These are phyloP conservation scores for Coprinopsis strossmayeri DNA, from an alignment of 768 basidiomycete species.

Conservation along the genomic window DNA sequence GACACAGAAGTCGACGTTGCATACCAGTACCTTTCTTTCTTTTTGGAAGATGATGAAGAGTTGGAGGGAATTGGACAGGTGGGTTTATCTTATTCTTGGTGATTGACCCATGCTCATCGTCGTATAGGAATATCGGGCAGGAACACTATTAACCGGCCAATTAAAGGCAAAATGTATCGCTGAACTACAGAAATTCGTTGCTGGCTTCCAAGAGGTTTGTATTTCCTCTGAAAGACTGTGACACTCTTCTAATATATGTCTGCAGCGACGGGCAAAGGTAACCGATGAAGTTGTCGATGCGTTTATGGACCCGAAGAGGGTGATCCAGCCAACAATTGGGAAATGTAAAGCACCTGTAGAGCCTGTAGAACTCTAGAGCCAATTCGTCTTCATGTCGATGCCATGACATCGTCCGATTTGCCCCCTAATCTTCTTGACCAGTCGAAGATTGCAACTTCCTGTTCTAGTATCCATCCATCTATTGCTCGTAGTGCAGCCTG, in stretches of 20 bases:
- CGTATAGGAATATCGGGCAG: constrained; percentile 84
- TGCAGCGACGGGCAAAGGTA: constrained; percentile 70
- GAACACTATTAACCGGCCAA: constrained; percentile 81
- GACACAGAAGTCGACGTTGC: constrained; percentile 93
- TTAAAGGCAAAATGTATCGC: constrained; percentile 87
- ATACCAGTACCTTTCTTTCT: constrained; percentile 94
- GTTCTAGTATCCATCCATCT: constrained; percentile 45
- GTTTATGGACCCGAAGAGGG: constrained; percentile 79
- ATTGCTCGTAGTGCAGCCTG: constrained; percentile 57
- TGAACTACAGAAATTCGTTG: constrained; percentile 75
- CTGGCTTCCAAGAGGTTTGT: constrained; percentile 71
- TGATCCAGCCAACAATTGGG: constrained; percentile 56
- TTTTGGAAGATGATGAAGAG: constrained; percentile 92
- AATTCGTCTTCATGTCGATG: constrained; percentile 1
- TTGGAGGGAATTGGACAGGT: constrained; percentile 73
- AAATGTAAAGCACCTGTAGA: constrained; percentile 23
- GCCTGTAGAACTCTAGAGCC: not conserved
- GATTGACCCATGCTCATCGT: not conserved
- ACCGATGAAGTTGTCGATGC: constrained; percentile 67
- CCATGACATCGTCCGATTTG: constrained; percentile 11
- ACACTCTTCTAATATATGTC: constrained; percentile 10
- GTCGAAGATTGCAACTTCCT: constrained; percentile 30
- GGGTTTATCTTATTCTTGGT: constrained; percentile 15
- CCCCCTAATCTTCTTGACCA: constrained; percentile 41
- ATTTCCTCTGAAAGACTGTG: not conserved